Percentiles rank a stretch among this genome's conserved stretches.
Conservation (phyloP, 2,329 filamentous ascomycete species). For the Colletotrichum liaoningense region DNA sequence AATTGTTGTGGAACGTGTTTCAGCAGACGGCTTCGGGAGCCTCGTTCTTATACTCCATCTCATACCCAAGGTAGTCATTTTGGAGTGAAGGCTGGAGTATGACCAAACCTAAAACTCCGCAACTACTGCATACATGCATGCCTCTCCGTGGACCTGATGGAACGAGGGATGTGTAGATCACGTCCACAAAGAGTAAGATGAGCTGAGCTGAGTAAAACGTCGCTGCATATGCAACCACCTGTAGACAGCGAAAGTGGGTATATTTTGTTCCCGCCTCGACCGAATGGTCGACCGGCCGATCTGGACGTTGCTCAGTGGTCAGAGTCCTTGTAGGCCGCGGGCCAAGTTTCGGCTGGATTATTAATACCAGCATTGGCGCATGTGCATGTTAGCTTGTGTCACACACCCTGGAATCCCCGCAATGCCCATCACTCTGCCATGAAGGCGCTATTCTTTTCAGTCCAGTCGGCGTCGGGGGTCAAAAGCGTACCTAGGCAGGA, state of each 20-base stretch:
- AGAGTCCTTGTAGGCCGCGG: neutral
- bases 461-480: neutral
- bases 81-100: too few relatives aligned
- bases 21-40: neutral
- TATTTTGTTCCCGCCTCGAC: neutral
- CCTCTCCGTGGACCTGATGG: neutral
- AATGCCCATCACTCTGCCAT: neutral
- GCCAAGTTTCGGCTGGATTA: neutral
- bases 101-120: neutral
- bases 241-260: neutral
- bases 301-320: neutral
- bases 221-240: neutral
- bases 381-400: neutral
- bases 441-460: neutral
- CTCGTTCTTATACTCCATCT: neutral
- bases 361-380: neutral
- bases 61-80: too few relatives aligned
- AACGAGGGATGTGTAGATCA: neutral
- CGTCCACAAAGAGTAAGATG: neutral
- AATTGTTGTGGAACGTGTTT: neutral
- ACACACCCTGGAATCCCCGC: neutral
- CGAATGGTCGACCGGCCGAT: neutral
- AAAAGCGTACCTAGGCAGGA: neutral
- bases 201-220: neutral
- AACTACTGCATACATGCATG: neutral